Evolutionary conservation across 2,329 filamentous ascomycete genomes (phyloP).

Genomic region (Colletotrichum tabaci): DNA sequence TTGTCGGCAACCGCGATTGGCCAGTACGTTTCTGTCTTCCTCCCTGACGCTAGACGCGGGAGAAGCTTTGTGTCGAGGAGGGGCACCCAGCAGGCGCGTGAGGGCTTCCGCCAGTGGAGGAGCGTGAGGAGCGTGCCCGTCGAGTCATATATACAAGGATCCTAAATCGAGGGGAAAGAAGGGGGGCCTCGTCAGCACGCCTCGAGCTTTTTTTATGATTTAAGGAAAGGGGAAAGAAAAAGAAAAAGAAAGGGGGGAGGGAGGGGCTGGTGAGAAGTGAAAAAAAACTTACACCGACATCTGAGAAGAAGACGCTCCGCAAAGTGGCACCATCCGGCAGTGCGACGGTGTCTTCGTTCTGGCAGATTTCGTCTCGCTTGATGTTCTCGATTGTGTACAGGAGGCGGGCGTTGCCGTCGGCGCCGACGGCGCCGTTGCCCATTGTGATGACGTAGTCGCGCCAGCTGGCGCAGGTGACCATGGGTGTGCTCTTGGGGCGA

Average conservation of each 20-base stretch:
- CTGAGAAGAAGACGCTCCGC: constrained; percentile 91
- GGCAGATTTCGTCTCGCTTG: constrained; percentile 92
- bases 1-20: constrained; percentile 92
- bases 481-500: constrained; percentile 89
- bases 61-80: constrained; percentile 91
- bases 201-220: neutral
- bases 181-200: constrained; percentile 26
- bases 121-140: constrained; percentile 90
- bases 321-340: constrained; percentile 81
- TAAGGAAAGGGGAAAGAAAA: neutral
- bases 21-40: constrained; percentile 93
- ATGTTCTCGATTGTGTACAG: constrained; percentile 96
- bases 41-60: constrained; percentile 84
- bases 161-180: constrained; percentile 62
- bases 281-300: constrained; percentile 78
- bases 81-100: constrained; percentile 91
- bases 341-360: constrained; percentile 93
- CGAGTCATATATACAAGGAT: constrained; percentile 96
- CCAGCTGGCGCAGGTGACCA: constrained; percentile 95
- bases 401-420: constrained; percentile 83
- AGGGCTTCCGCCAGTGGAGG: constrained; percentile 89
- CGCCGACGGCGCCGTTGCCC: constrained; percentile 88
- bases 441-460: constrained; percentile 96
- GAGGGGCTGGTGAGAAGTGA: neutral
- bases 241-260: neutral